Evolutionary conservation across 2,329 filamentous ascomycete genomes (phyloP), one percentile per base, ranked within the genome.

Genomic region (Ophiostoma novo-ulmi): DNA sequence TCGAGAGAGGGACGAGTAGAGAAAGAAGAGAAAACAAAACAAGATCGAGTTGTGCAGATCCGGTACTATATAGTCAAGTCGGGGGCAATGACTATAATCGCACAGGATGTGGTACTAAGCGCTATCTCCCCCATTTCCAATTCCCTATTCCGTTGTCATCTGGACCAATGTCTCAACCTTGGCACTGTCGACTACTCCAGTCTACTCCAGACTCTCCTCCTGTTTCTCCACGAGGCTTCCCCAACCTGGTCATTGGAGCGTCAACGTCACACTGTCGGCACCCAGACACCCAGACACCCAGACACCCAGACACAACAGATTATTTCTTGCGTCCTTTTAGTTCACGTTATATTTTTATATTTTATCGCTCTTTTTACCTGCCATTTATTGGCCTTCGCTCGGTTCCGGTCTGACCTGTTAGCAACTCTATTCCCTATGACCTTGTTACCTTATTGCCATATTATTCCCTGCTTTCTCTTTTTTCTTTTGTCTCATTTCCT

Each of bases 31-130:
- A 26, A 58, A 13, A n/a, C 26, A 58, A 26, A 58, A 5, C 48
- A 3, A 58, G 1, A 11, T 10, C 44, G n/a, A 58, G 52, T 31
- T 58, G 52, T 58, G 52, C 52, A 58, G 22, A 58, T 58, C 52
- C n/a, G 22, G 52, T 58, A 26, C 52, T 58, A 58, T 58, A 58
- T 58, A 58, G 52, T 58, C 52, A 26, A 58, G 52, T 58, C 22
- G 52, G 52, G 44, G 52, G 22, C 52, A 58, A 5, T 48, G 52
- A 58, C 52, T 58, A 58, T 58, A 44, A 13, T 26, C 8, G 44
- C 20, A n/a, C 44, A 17, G 11, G 52, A 58, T 26, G 52, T 31
- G 14, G 14, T 48, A 3, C n/a, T 58, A 58, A 26, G 20, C 52
- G 22, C n/a, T 58, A 58, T 58, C 52, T 22, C 22, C 52, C 52